phyloP scores from a whole-genome alignment of 2,329 filamentous ascomycete species.

The Bipolaris cookei region DNA sequence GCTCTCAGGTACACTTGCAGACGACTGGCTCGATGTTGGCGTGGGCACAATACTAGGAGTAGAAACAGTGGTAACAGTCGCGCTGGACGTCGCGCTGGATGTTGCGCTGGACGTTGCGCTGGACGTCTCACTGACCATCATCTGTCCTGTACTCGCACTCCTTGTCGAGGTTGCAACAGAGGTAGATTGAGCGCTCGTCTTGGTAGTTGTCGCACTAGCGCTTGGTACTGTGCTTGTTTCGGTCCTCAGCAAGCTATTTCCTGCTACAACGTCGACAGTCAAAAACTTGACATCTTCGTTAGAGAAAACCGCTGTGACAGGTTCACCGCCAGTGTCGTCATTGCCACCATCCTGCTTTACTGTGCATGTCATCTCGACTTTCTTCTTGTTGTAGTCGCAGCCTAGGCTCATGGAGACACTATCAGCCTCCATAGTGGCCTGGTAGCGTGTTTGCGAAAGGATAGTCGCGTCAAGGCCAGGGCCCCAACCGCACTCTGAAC shows the following conservation, averaged over 20 bases:
- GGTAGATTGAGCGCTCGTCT: constrained; percentile 10
- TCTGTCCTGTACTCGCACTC: constrained; percentile 6
- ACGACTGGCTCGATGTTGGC: constrained; percentile 10
- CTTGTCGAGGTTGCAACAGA: constrained; percentile 9
- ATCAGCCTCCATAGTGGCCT: constrained; percentile 25
- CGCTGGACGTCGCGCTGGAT: background rate
- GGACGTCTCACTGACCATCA: constrained; percentile 3
- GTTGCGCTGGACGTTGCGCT: constrained; percentile 1
- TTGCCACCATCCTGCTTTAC: constrained; percentile 30
- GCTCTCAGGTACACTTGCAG: constrained; percentile 21
- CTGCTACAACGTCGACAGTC: constrained; percentile 32
- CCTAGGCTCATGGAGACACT: constrained; percentile 32
- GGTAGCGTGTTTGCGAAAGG: constrained; percentile 29
- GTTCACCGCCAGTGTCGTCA: constrained; percentile 10
- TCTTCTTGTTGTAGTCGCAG: constrained; percentile 34
- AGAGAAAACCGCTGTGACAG: constrained; percentile 25
- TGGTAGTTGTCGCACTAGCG: constrained; percentile 17
- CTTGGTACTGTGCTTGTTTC: constrained; percentile 9
- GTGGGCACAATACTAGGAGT: constrained; percentile 9
- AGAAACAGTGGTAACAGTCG: constrained; percentile 1
- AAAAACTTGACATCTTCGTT: constrained; percentile 29
- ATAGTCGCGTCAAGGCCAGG: constrained; percentile 26
- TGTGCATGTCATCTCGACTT: constrained; percentile 33
- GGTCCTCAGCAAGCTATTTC: constrained; percentile 30
- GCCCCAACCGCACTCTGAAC: constrained; percentile 36